Conservation (phyloP, 306 rosid species). For the Cicer judaicum region DNA sequence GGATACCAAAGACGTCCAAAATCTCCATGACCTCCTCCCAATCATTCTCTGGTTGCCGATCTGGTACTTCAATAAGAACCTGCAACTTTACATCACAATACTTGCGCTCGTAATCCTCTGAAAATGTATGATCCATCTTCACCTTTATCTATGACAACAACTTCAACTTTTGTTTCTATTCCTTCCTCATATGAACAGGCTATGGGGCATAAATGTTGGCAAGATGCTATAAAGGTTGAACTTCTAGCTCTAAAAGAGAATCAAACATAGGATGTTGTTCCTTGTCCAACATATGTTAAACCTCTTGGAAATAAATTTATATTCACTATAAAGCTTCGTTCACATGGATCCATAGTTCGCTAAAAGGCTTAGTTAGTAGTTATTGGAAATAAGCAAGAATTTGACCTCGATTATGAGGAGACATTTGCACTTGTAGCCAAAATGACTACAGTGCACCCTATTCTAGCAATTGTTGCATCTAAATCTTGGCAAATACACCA, state of each 20-base stretch:
- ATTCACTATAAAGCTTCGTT: no score
- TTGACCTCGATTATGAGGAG: no score
- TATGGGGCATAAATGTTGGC: conserved; percentile 7
- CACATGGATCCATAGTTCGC: no score
- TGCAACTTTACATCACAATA: background rate
- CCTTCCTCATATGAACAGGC: conserved; percentile 23
- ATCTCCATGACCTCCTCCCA: background rate
- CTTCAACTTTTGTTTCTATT: background rate
- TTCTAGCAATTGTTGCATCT: no score
- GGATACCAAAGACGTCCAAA: background rate
- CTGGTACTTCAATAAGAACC: background rate
- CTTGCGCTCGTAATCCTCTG: background rate
- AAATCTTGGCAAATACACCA: no score
- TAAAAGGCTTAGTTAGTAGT: no score
- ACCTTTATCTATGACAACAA: conserved; percentile 4
- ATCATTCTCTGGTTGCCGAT: conserved; percentile 1
- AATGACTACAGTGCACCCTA: no score
- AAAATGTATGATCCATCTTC: background rate
- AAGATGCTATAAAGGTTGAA: background rate
- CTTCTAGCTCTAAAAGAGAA: background rate
- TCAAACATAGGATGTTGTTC: no score
- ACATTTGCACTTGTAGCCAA: no score
- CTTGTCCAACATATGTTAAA: no score
- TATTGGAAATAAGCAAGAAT: no score
- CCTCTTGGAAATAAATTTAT: no score